Evolutionary conservation across 805 yeast species (phyloP), one percentile per base, ranked within the genome.

Genomic region (Lipomyces spencermartinsiae): DNA sequence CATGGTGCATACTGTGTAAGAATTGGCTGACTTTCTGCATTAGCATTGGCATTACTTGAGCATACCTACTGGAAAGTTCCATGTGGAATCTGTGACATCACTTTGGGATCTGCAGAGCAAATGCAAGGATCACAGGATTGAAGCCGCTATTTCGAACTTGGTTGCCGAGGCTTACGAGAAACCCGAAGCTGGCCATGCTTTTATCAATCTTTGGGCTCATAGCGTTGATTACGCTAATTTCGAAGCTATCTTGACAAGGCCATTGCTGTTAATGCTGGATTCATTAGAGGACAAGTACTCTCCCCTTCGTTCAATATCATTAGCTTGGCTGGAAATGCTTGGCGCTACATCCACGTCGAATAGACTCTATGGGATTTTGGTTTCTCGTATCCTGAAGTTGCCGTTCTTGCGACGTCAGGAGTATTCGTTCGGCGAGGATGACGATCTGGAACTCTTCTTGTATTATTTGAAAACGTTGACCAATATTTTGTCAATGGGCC

Each of bases 161-260:
- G 82, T 91, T 37, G 74, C 88, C 14, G 75, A 82, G 0, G 74
- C 72, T 3, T 61, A 65, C 6, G 69, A 78, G 46, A 78, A 83
- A 25, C 75, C 78, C 5, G 78, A 82, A 19, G 81, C 87, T 67
- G 77, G 89, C 0, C 76, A 80, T 19, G 89, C 90, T 0, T 84
- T 92, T 70, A 83, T 86, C 61, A 83, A 86, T 8, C 76, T 93
- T 4, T 94, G 98, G 98, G 82, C 83, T 2, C 94, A 91, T 73
- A 84, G 94, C 0, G 84, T 83, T 57, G 91, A 87, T 49, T 73
- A 79, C 2, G 70, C 76, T 2, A 77, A 78, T 72, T 70, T 71
- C 69, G 88, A 83, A 61, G 70, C 76, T 1, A 78, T 89, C 7
- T 77, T 92, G 12, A 79, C 83, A 6, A 82, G 89, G 70, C 95